These are phyloP conservation scores for Intubia oerlemansii DNA, from an alignment of 2,329 filamentous ascomycete genomes.

Conservation along the genomic window DNA sequence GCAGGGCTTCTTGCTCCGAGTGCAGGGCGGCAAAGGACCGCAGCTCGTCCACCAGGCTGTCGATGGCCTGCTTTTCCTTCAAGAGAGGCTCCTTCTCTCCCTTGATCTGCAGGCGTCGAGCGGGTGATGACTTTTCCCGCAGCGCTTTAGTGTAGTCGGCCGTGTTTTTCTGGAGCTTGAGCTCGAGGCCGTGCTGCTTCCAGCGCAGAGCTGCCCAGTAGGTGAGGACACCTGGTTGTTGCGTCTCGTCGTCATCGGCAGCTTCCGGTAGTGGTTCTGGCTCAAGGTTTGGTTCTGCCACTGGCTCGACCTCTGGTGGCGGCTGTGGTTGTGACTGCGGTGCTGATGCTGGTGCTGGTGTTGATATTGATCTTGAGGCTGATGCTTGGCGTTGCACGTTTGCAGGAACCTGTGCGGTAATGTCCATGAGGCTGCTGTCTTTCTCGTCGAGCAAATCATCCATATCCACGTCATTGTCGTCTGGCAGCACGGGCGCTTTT, in stretches of 20 bases:
- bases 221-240: slow-evolving; percentile 3
- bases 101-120: slow-evolving; percentile 25
- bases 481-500: not conserved
- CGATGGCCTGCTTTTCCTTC: slow-evolving; percentile 22
- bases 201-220: slow-evolving; percentile 8
- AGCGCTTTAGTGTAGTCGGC: slow-evolving; percentile 25
- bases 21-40: slow-evolving; percentile 20
- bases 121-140: slow-evolving; percentile 21
- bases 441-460: slow-evolving; percentile 1
- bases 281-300: not conserved
- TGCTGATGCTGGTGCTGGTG: not conserved
- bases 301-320: too few species aligned
- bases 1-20: slow-evolving; percentile 22
- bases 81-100: slow-evolving; percentile 25
- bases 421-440: too few species aligned
- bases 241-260: slow-evolving; percentile 1
- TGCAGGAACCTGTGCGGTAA: not conserved
- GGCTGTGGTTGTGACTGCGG: not conserved
- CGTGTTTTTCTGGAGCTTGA: slow-evolving; percentile 23
- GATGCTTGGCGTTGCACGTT: not conserved
- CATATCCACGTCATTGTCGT: slow-evolving; percentile 1
- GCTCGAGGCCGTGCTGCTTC: slow-evolving; percentile 18
- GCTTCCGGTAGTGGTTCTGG: not conserved
- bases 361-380: not conserved
- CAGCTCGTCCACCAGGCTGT: slow-evolving; percentile 19